Conservation (phyloP, 257 asterid species). For the Petunia secreta region DNA sequence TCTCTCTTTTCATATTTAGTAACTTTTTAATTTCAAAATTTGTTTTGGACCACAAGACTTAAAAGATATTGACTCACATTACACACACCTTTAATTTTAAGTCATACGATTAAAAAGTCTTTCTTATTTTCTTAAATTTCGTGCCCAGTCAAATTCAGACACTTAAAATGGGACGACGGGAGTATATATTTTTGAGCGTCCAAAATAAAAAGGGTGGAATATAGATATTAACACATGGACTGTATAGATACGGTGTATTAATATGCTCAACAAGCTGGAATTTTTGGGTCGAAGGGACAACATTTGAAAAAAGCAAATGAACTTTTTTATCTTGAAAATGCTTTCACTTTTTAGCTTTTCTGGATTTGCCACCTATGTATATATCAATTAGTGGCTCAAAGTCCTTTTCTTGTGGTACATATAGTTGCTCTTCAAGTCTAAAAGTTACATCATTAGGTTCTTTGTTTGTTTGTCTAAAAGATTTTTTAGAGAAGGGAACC, state of each 20-base stretch:
- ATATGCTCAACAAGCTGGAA: conserved; percentile 34
- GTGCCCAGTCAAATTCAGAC: too few species aligned
- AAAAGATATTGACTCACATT: too few species aligned
- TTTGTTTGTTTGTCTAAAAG: conserved; percentile 19
- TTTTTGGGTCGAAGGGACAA: conserved; percentile 40
- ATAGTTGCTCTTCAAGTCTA: conserved; percentile 31
- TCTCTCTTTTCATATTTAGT: too few species aligned
- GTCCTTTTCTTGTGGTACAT: conserved; percentile 25
- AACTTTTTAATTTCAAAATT: too few species aligned
- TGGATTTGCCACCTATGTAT: conserved; percentile 46
- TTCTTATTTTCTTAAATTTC: too few species aligned
- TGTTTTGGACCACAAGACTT: too few species aligned
- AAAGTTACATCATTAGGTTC: conserved; percentile 33
- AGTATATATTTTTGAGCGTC: neutral
- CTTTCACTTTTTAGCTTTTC: conserved; percentile 28
- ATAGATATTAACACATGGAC: neutral
- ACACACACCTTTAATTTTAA: too few species aligned
- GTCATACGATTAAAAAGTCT: too few species aligned
- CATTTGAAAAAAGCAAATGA: conserved; percentile 39
- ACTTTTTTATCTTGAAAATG: conserved; percentile 32
- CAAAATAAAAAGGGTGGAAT: neutral
- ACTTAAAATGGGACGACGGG: too few species aligned
- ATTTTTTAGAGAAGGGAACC: too few species aligned
- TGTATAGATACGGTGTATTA: neutral
- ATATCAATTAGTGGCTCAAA: conserved; percentile 24